Percentiles rank a stretch among this genome's conserved stretches.
These are phyloP conservation scores for Saccharomyces pastorianus DNA, from an alignment of 1,139 yeast species.

Conservation along the genomic window DNA sequence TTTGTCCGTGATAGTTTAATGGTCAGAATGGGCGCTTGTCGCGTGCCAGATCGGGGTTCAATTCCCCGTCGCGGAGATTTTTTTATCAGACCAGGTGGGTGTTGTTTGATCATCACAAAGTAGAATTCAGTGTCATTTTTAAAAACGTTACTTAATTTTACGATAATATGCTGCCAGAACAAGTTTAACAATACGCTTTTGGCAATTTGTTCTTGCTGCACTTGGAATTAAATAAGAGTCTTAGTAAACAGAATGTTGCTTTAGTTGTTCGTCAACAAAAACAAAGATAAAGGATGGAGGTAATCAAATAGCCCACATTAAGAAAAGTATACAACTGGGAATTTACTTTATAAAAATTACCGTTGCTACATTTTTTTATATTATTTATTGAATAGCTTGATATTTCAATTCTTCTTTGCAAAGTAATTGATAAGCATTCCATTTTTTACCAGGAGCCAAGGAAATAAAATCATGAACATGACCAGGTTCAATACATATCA, in stretches of 20 bases:
- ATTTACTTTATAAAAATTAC: not conserved
- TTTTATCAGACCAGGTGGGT: conserved; percentile 5
- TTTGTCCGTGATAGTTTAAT: conserved; percentile 29
- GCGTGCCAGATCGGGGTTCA: conserved; percentile 36
- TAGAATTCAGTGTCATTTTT: not conserved
- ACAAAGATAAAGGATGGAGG: not conserved
- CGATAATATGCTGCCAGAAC: too few relatives aligned
- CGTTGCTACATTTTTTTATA: not conserved
- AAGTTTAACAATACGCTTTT: not conserved
- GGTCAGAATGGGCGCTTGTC: conserved; percentile 35
- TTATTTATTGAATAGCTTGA: conserved; percentile 29
- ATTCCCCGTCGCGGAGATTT: conserved; percentile 35
- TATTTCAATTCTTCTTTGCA: conserved; percentile 34
- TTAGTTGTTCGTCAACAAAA: not conserved
- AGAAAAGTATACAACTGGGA: not conserved
- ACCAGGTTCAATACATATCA: conserved; percentile 96
- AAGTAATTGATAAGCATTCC: conserved; percentile 61
- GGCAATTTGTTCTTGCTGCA: not conserved
- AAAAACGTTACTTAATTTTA: too few relatives aligned
- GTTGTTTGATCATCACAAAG: not conserved
- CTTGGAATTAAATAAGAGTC: not conserved
- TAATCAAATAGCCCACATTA: not conserved
- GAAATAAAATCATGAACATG: conserved; percentile 60
- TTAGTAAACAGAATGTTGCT: not conserved
- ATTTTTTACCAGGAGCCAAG: conserved; percentile 58